Percentiles rank a stretch among this genome's conserved stretches.
Evolutionary conservation across 169 alveolate species (phyloP).

Genomic region (Eimeria sp.): DNA sequence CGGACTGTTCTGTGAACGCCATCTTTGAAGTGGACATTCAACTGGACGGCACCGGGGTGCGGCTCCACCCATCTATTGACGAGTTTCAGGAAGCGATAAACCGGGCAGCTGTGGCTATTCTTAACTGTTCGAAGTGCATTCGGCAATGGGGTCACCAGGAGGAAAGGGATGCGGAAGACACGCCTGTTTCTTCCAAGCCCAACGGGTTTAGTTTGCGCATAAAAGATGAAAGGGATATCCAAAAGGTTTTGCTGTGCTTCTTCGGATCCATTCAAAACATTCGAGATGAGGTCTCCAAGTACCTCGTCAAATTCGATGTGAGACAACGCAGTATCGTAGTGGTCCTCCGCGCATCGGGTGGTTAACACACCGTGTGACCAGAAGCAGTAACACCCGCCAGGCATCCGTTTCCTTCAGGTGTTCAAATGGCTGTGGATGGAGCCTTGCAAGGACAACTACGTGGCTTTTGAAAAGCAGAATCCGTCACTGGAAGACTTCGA

Average conservation of each 20-base stretch:
- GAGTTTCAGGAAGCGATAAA: slow-evolving; percentile 95
- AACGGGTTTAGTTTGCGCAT: slow-evolving; percentile 96
- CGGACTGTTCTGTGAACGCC: slow-evolving; percentile 87
- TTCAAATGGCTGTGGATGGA: slow-evolving; percentile 95
- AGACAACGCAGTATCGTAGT: not conserved
- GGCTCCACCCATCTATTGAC: slow-evolving; percentile 95
- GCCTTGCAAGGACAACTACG: slow-evolving; percentile 90
- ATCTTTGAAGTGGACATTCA: slow-evolving; percentile 95
- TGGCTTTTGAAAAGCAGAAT: slow-evolving; percentile 91
- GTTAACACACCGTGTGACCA: not conserved
- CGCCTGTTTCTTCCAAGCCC: not conserved
- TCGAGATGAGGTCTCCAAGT: slow-evolving; percentile 92
- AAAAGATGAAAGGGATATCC: slow-evolving; percentile 96
- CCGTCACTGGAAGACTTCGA: slow-evolving; percentile 95
- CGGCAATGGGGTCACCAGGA: slow-evolving; percentile 92
- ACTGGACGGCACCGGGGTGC: slow-evolving; percentile 92
- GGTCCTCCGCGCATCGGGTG: not conserved
- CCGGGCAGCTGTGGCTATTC: slow-evolving; percentile 96
- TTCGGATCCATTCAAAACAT: slow-evolving; percentile 97
- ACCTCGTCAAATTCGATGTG: slow-evolving; percentile 87
- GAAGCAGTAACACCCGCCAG: slow-evolving; percentile 24
- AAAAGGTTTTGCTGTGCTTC: slow-evolving; percentile 95
- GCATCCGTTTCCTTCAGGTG: slow-evolving; percentile 88
- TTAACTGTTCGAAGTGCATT: slow-evolving; percentile 95
- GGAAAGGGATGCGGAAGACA: not conserved